Evolutionary conservation across 768 basidiomycete species (phyloP), one percentile per base, ranked within the genome.

Genomic region (Tylopilus subfusipes): DNA sequence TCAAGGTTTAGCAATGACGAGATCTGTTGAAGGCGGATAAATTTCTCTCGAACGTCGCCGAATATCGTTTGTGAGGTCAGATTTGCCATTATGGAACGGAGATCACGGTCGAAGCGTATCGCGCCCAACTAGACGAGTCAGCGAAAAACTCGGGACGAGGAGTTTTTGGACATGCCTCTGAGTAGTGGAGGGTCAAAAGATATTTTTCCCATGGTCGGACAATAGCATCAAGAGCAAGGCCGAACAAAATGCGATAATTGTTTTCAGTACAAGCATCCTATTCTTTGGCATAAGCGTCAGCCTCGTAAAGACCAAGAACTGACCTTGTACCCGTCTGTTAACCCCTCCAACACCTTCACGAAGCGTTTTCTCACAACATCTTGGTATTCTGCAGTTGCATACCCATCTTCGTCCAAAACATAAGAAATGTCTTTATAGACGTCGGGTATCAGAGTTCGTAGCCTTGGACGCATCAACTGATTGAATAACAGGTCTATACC

Each of bases 201-300:
- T 85, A 82, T 69, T 91, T 96, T 73, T 99, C 97, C 94, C 94
- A 98, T 42, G 94, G 95, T 44, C 91, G 80, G n/a, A 97, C 83
- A 19, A 98, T 75, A 8, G 90, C 82, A 65, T 96, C 94, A 16
- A 98, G 79, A 0, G 86, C 85, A 34, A 96, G 79, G 10, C 83
- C 83, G 65, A 95, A 96, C 72, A 98, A 86, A 22, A 86, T 67
- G 11, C 89, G 86, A 66, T 88, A 97, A 68, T 98, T 98, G 44
- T 72, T 78, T 53, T 96, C 92, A 0, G 93, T 96, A 67, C 97
- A 87, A 0, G 82, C 76, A 43, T 91, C 91, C 93, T 97, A 61
- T 42, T 30, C 22, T 55, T 13, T 38, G 25, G 27, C 38, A 14
- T 57, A 40, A 52, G 29, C 49, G 34, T 22, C 33, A 42, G 53